These are phyloP conservation scores for Paracoccidioides brasiliensis DNA, from an alignment of 2,329 filamentous ascomycete species.

Conservation along the genomic window DNA sequence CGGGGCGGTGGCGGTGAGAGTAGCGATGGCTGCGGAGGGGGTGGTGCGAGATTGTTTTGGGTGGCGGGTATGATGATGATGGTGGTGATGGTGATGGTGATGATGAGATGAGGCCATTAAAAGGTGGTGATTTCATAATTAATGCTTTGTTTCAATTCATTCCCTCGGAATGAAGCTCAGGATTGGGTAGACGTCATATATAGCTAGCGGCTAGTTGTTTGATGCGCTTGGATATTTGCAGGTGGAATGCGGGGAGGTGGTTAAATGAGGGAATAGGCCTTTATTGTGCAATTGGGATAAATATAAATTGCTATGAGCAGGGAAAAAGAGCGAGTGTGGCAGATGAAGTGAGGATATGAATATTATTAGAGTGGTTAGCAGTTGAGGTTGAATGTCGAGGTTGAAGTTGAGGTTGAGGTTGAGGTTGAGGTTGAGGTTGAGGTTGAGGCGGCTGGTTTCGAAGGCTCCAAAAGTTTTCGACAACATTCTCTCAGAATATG, in stretches of 20 bases:
- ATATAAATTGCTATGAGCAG: neutral
- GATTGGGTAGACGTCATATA: neutral
- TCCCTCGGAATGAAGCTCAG: neutral
- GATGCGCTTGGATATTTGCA: neutral
- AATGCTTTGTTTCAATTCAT: neutral
- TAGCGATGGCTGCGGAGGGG: slow-evolving; percentile 19
- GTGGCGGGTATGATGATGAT: neutral
- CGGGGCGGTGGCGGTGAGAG: slow-evolving; percentile 31
- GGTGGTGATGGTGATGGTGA: neutral
- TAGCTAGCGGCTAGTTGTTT: neutral
- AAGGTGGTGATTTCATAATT: neutral
- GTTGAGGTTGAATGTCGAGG: too few relatives aligned
- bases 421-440: too few relatives aligned
- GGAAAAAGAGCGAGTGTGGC: neutral
- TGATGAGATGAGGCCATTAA: neutral
- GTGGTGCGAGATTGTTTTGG: neutral
- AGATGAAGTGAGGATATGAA: too few relatives aligned
- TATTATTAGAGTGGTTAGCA: too few relatives aligned
- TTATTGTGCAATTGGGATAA: neutral
- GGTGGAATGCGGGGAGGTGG: neutral
- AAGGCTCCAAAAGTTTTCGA: too few relatives aligned
- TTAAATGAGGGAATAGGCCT: neutral
- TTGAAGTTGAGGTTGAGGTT: too few relatives aligned
- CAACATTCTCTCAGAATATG: too few relatives aligned
- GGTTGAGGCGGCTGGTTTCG: too few relatives aligned